phyloP scores from a whole-genome alignment of 1,139 yeast genomes.

The Pichia kudriavzevii region DNA sequence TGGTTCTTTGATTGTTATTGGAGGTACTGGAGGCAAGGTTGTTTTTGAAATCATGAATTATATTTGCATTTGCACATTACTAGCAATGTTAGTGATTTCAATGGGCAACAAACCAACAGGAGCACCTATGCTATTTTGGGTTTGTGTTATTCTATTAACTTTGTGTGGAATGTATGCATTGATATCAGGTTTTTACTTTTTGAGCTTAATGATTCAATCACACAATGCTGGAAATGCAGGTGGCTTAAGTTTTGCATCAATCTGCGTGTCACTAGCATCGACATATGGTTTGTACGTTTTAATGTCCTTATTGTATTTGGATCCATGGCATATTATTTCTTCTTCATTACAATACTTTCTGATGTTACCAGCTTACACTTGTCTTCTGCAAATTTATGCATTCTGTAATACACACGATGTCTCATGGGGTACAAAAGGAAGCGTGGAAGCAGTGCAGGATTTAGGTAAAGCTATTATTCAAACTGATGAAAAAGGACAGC shows the following conservation, averaged over 20 bases:
- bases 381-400: conserved; percentile 88
- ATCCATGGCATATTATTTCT: conserved; percentile 90
- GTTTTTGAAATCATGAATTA: conserved; percentile 80
- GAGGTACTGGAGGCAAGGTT: conserved; percentile 67
- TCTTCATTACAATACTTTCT: conserved; percentile 80
- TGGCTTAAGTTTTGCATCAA: conserved; percentile 50
- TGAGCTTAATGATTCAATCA: conserved; percentile 44
- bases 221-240: conserved; percentile 33
- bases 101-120: conserved; percentile 96
- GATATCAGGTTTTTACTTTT: conserved; percentile 75
- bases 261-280: conserved; percentile 78
- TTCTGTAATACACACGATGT: conserved; percentile 95
- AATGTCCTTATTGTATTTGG: conserved; percentile 74
- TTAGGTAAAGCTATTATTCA: conserved; percentile 60
- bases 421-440: conserved; percentile 97
- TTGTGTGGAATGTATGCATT: conserved; percentile 78
- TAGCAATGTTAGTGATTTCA: conserved; percentile 81
- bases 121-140: conserved; percentile 67
- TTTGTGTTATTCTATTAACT: conserved; percentile 63
- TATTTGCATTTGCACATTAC: conserved; percentile 66
- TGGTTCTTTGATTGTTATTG: conserved; percentile 67
- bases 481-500: conserved; percentile 54
- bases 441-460: conserved; percentile 61
- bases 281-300: conserved; percentile 84
- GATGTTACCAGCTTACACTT: conserved; percentile 84